Percentiles rank a stretch among this genome's conserved stretches.
These are phyloP conservation scores for Hypoxylon sp. DNA, from an alignment of 2,329 filamentous ascomycete genomes.

Conservation along the genomic window DNA sequence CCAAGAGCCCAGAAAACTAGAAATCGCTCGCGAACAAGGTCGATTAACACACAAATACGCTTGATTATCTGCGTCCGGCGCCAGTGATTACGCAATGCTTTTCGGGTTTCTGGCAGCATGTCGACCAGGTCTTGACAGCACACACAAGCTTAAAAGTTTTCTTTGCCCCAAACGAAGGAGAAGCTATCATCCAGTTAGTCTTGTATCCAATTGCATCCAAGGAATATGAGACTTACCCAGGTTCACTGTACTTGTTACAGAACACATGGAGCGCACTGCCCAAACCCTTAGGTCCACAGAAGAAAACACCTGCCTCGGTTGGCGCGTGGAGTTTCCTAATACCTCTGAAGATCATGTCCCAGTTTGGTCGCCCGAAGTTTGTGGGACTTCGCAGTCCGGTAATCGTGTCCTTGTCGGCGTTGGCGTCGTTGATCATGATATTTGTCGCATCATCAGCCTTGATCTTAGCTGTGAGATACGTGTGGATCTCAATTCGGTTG, in stretches of 20 bases:
- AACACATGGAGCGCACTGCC: constrained; percentile 83
- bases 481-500: constrained; percentile 89
- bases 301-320: constrained; percentile 83
- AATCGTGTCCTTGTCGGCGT: constrained; percentile 86
- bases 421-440: constrained; percentile 93
- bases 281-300: constrained; percentile 85
- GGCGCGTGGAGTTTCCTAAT: constrained; percentile 83
- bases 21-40: constrained; percentile 28
- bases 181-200: constrained; percentile 38
- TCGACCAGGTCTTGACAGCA: constrained; percentile 31
- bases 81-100: constrained; percentile 36
- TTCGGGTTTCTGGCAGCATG: constrained; percentile 25
- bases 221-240: constrained; percentile 69
- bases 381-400: constrained; percentile 85
- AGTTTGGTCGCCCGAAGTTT: constrained; percentile 88
- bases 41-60: constrained; percentile 38
- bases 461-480: constrained; percentile 88
- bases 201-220: background rate
- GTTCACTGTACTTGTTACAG: constrained; percentile 90
- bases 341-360: constrained; percentile 89
- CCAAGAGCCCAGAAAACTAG: constrained; percentile 26
- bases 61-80: constrained; percentile 44
- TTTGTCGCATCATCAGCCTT: constrained; percentile 88
- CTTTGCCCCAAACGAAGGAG: constrained; percentile 51
- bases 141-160: constrained; percentile 45